phyloP scores from a whole-genome alignment of 2,329 filamentous ascomycete species.

The Scortechinia acanthostroma region DNA sequence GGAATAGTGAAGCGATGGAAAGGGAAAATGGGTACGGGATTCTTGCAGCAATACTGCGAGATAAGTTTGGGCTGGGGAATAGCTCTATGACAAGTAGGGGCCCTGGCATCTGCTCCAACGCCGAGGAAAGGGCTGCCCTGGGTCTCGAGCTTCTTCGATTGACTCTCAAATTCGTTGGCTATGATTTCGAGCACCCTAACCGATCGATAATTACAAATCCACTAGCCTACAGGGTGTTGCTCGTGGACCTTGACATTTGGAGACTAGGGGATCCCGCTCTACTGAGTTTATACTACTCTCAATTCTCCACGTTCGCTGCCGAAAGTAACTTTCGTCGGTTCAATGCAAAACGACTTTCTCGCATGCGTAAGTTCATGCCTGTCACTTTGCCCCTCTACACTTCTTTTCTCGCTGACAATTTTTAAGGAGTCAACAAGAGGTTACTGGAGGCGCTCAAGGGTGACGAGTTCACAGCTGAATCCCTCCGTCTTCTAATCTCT shows the following conservation, averaged over 20 bases:
- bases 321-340: slow-evolving; percentile 88
- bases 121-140: slow-evolving; percentile 44
- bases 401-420: neutral
- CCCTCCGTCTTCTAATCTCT: slow-evolving; percentile 69
- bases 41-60: slow-evolving; percentile 73
- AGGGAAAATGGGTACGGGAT: slow-evolving; percentile 89
- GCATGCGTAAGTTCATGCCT: slow-evolving; percentile 71
- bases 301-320: slow-evolving; percentile 82
- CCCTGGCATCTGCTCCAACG: slow-evolving; percentile 34
- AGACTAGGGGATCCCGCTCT: slow-evolving; percentile 69
- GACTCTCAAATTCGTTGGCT: slow-evolving; percentile 81
- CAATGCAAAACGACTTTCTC: slow-evolving; percentile 76
- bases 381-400: slow-evolving; percentile 9
- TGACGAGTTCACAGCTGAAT: slow-evolving; percentile 67
- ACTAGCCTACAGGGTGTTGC: slow-evolving; percentile 80
- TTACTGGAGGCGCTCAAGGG: slow-evolving; percentile 84
- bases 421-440: slow-evolving; percentile 76
- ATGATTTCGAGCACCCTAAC: slow-evolving; percentile 70
- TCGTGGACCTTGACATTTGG: slow-evolving; percentile 93
- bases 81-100: slow-evolving; percentile 18
- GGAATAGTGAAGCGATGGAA: slow-evolving; percentile 97
- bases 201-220: slow-evolving; percentile 94
- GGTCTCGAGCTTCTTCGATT: slow-evolving; percentile 64
- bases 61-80: slow-evolving; percentile 60
- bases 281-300: slow-evolving; percentile 84